Conservation (phyloP, 1,139 yeast genomes). For the Protomyces inouyei region DNA sequence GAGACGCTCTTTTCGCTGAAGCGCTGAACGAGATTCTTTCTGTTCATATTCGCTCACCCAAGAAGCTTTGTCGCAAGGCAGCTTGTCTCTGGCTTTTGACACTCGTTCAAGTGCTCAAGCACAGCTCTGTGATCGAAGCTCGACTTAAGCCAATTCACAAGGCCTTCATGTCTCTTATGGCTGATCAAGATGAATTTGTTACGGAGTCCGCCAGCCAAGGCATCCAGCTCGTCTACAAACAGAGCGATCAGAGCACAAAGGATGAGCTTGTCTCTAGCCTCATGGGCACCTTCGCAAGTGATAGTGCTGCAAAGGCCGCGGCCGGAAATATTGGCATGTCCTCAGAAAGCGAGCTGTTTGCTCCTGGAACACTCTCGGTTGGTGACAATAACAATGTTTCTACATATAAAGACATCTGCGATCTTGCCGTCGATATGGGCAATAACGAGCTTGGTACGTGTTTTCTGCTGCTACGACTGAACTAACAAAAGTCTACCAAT, state of each 20-base stretch:
- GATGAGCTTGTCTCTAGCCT: constrained; percentile 73
- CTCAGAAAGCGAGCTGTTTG: constrained; percentile 78
- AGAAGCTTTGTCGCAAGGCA: constrained; percentile 42
- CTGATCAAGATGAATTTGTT: constrained; percentile 47
- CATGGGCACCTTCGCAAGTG: constrained; percentile 62
- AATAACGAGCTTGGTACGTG: background rate
- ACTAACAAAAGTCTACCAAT: constrained; percentile 66
- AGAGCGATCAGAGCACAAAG: constrained; percentile 63
- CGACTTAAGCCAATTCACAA: constrained; percentile 58
- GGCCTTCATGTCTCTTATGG: constrained; percentile 47
- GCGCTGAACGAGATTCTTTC: background rate
- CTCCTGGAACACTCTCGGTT: constrained; percentile 70
- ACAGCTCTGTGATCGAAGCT: constrained; percentile 44
- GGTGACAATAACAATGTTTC: constrained; percentile 40
- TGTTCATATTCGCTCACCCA: background rate
- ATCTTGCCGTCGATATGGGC: constrained; percentile 87
- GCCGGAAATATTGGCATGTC: constrained; percentile 52
- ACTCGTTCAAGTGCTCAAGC: constrained; percentile 66
- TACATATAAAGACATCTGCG: constrained; percentile 28
- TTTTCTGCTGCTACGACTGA: too few species aligned
- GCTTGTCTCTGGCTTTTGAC: constrained; percentile 85
- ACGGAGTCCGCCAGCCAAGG: constrained; percentile 94
- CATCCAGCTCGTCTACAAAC: constrained; percentile 70
- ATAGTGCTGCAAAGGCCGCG: constrained; percentile 5
- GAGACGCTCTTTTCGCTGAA: background rate